Evolutionary conservation across 2,329 filamentous ascomycete genomes (phyloP).

Genomic region (Beauveria australis): DNA sequence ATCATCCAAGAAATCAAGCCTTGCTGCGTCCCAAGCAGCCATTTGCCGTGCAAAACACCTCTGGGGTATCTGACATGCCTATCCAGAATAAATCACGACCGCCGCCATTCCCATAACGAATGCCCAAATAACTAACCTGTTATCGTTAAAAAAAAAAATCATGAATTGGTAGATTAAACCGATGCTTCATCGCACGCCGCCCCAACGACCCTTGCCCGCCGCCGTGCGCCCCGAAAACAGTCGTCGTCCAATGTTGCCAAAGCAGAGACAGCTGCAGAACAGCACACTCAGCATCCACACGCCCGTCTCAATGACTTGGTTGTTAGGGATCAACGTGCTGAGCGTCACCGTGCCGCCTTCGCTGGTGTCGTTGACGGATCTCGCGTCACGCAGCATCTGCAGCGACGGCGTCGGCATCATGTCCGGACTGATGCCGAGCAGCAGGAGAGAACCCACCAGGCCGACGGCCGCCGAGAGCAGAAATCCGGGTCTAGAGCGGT

Average conservation of each 20-base stretch:
- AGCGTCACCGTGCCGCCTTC: slow-evolving; percentile 28
- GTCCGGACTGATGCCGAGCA: slow-evolving; percentile 69
- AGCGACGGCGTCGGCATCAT: slow-evolving; percentile 63
- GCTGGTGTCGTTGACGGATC: slow-evolving; percentile 11
- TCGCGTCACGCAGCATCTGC: slow-evolving; percentile 20
- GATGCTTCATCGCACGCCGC: slow-evolving; percentile 27
- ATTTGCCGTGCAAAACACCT: background rate
- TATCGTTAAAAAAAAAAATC: background rate
- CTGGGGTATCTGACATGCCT: slow-evolving; percentile 7
- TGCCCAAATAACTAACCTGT: background rate
- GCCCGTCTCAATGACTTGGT: slow-evolving; percentile 60
- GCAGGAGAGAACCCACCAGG: slow-evolving; percentile 60
- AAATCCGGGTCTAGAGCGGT: slow-evolving; percentile 79
- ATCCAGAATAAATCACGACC: background rate
- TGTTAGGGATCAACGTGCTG: slow-evolving; percentile 45
- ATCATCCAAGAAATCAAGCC: background rate
- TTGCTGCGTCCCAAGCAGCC: background rate
- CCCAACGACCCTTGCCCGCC: slow-evolving; percentile 37
- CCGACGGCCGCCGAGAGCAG: slow-evolving; percentile 69
- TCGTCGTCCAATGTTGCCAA: slow-evolving; percentile 86
- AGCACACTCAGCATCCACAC: slow-evolving; percentile 91
- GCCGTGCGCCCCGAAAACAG: slow-evolving; percentile 50
- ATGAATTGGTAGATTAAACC: background rate
- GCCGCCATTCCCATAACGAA: background rate
- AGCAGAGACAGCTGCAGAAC: slow-evolving; percentile 91